Base-by-base conservation (phyloP, 2,329 filamentous ascomycete species). In the Cytospora chrysosperma region DNA sequence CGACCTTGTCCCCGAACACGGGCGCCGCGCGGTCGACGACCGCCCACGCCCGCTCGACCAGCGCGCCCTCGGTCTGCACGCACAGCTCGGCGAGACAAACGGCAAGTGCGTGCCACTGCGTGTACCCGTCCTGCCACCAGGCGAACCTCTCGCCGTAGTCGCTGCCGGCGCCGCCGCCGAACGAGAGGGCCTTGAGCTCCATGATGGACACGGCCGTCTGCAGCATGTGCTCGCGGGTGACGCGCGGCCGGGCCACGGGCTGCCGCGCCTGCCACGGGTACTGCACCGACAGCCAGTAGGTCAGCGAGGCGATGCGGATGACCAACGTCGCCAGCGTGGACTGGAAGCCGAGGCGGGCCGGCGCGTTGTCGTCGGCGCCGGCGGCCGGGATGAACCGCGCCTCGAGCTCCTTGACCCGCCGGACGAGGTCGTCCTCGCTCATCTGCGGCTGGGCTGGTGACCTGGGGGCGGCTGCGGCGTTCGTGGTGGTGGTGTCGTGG, bases 21-120 rank as follows among this genome's bases (percentile, higher is more conserved):
- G 76, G 75, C 68, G 81, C 81, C 6, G 77, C 76, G 24, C 69
- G 68, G 9, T 85, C 80, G 27, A 85, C 74, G 24, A 79, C 73
- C 19, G 62, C 67, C 83, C 83, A 86, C 0, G 83, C 81, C 57
- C 78, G 75, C 6, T 81, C 76, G 19, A 78, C 81, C 32, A 80
- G 70, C 24, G 76, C 75, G 8, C 80, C 81, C 43, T 75, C 72
- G 3, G 79, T 78, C 67, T 80, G 79, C 3, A 76, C 72, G 68
- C 81, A 85, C 26, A 85, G 74, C 65, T 84, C 82, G 1, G 82
- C 82, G 17, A 85, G 71, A 1, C 80, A 77, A 8, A 85, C 81
- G 1, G 82, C 81, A 0, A 85, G 72, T 9, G 81, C 78, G 67
- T 85, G 82, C 83, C 83, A 85, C 63, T 83, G 82, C 17, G 83